These are phyloP conservation scores for Glomus cerebriforme DNA, from an alignment of 192 early-diverging fungal species.

Conservation along the genomic window DNA sequence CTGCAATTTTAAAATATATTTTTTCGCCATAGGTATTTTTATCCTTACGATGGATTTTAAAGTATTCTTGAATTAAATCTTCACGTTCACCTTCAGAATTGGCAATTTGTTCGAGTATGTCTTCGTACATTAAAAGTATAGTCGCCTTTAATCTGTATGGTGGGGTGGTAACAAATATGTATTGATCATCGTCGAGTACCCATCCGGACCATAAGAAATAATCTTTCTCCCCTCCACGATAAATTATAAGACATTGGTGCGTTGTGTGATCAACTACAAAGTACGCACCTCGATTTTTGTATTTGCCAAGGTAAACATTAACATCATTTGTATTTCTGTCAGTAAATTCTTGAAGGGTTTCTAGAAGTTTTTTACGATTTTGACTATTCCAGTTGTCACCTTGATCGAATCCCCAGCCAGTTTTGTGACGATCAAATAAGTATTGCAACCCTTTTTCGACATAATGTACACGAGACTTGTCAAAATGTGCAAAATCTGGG, in stretches of 20 bases:
- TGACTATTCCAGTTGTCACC: constrained; percentile 1
- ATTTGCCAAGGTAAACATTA: neutral
- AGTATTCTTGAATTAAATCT: constrained; percentile 16
- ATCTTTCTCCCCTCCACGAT: constrained; percentile 22
- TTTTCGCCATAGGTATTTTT: neutral
- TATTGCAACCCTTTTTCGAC: neutral
- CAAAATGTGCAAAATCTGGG: constrained; percentile 4
- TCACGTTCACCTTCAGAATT: constrained; percentile 13
- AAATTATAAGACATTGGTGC: constrained; percentile 8
- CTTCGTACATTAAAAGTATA: neutral
- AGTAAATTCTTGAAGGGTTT: neutral
- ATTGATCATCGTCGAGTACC: constrained; percentile 7
- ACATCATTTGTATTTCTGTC: constrained; percentile 7
- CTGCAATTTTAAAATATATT: neutral
- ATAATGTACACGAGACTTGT: constrained; percentile 17
- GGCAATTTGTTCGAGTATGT: constrained; percentile 2
- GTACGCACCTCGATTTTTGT: neutral
- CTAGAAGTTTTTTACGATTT: neutral
- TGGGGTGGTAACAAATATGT: neutral
- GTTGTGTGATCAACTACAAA: neutral
- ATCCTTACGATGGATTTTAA: neutral
- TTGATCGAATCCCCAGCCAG: neutral
- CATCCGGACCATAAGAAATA: constrained; percentile 22
- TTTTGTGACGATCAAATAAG: constrained; percentile 2
- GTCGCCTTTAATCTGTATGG: neutral